phyloP scores from a whole-genome alignment of 176 grass and related monocot species.

The Zizania latifolia region DNA sequence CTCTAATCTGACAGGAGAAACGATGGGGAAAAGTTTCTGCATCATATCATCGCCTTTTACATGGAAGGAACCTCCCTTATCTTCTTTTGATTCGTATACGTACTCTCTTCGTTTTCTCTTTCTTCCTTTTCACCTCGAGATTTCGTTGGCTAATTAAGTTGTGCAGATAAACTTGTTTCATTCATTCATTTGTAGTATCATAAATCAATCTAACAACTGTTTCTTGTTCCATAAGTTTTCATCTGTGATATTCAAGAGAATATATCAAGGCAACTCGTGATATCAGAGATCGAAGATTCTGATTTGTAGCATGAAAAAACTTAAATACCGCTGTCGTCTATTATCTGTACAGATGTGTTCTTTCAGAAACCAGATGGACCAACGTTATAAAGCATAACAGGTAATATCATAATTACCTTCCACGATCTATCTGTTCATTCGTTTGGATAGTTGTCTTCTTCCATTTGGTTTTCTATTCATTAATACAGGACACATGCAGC shows the following conservation, averaged over 20 bases:
- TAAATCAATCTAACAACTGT: not conserved
- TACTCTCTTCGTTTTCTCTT: not conserved
- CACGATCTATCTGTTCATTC: not conserved
- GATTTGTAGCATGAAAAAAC: not conserved
- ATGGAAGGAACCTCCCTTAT: constrained; percentile 18
- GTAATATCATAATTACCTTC: not conserved
- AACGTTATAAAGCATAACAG: not conserved
- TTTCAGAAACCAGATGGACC: not conserved
- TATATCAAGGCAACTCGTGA: not conserved
- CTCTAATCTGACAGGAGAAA: constrained; percentile 17
- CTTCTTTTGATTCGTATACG: constrained; percentile 11
- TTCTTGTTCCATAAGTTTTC: not conserved
- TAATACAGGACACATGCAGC: constrained; percentile 29
- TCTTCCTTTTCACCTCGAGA: not conserved
- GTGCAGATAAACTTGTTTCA: not conserved
- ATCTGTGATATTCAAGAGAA: not conserved
- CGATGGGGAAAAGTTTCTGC: not conserved
- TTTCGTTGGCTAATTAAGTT: constrained; percentile 1
- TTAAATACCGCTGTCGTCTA: constrained; percentile 16
- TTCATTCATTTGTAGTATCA: not conserved
- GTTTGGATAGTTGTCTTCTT: constrained; percentile 8
- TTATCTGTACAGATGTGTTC: constrained; percentile 15
- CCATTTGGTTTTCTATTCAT: constrained; percentile 28
- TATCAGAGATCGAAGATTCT: not conserved
- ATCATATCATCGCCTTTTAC: constrained; percentile 21